Evolutionary conservation across 225 moss, liverwort and hornwort species (phyloP).

Genomic region (Takakia lepidozioides): DNA sequence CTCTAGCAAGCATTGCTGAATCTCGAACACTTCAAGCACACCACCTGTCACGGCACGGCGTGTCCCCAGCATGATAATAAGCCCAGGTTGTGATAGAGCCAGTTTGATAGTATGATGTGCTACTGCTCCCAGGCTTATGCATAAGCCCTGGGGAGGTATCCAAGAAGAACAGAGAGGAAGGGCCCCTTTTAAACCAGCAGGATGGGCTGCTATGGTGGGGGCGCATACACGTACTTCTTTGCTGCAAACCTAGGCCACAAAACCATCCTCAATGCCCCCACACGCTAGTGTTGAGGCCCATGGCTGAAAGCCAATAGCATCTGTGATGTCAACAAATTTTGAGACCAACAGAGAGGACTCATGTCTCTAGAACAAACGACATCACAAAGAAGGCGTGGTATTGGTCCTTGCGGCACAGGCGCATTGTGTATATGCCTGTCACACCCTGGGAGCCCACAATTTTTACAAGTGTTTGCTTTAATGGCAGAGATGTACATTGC

Average conservation of each 20-base stretch:
- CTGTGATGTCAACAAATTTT: conserved; percentile 94
- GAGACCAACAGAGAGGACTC: conserved; percentile 91
- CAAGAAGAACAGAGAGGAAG: conserved; percentile 63
- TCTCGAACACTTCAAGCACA: conserved; percentile 44
- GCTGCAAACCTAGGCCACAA: conserved; percentile 89
- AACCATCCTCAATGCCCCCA: conserved; percentile 86
- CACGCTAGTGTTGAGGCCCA: conserved; percentile 82
- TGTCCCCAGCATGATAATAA: conserved; percentile 76
- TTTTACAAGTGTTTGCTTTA: too few species aligned
- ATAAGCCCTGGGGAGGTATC: conserved; percentile 62
- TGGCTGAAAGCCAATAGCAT: conserved; percentile 80
- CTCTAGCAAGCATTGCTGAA: conserved; percentile 71
- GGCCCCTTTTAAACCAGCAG: conserved; percentile 38
- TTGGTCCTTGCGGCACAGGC: conserved; percentile 65
- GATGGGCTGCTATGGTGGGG: conserved; percentile 65
- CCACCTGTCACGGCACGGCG: conserved; percentile 25
- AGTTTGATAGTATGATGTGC: conserved; percentile 68
- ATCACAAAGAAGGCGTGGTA: conserved; percentile 94
- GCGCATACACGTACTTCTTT: conserved; percentile 68
- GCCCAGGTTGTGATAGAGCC: conserved; percentile 87
- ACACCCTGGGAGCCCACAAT: conserved; percentile 73
- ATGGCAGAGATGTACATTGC: too few species aligned
- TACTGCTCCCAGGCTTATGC: conserved; percentile 88
- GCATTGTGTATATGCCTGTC: conserved; percentile 85
- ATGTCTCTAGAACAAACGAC: conserved; percentile 97